Conservation (phyloP, 164 flowering plant genomes). For the Chimonanthus praecox region DNA sequence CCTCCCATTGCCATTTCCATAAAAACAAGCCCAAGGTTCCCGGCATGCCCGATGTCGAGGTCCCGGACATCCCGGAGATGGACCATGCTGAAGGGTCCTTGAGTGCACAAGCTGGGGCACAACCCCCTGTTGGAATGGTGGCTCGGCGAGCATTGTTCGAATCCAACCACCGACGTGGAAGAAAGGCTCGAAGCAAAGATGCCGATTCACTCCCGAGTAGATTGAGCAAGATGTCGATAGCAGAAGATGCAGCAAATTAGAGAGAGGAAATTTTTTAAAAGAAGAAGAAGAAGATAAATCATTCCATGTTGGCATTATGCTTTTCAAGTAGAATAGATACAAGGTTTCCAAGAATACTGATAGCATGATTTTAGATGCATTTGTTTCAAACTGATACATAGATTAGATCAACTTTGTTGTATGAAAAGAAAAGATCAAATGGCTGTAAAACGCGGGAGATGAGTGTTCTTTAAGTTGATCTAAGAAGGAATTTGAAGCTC, state of each 20-base stretch:
- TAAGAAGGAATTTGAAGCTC: too few species aligned
- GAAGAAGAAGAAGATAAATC: not conserved
- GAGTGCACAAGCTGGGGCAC: not conserved
- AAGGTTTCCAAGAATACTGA: not conserved
- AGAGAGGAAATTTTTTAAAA: too few species aligned
- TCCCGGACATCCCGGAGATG: not conserved
- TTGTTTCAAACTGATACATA: too few species aligned
- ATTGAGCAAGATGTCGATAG: conserved; percentile 48
- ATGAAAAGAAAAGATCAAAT: too few species aligned
- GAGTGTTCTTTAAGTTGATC: too few species aligned
- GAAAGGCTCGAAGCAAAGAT: conserved; percentile 26
- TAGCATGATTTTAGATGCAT: too few species aligned
- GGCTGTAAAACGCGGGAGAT: too few species aligned
- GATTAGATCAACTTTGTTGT: too few species aligned
- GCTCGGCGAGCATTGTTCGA: conserved; percentile 51
- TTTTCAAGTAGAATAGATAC: not conserved
- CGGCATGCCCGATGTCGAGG: conserved; percentile 17
- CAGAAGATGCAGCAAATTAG: conserved; percentile 23
- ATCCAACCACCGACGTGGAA: conserved; percentile 28
- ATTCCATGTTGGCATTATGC: not conserved
- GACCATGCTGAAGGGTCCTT: not conserved
- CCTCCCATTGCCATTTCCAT: not conserved
- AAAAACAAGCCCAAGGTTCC: conserved; percentile 23
- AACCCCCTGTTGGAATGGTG: conserved; percentile 27
- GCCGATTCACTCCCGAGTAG: conserved; percentile 39